These are phyloP conservation scores for Sorghum bicolor DNA, from an alignment of 176 grass and related monocot species.

Conservation along the genomic window Sorghum_bicolor_NCBIv3 NC_012876.2:59702001-59702500, in stretches of 20 bases:
- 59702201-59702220: not conserved
- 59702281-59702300: constrained; percentile 58
- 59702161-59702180: not conserved
- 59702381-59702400: not conserved
- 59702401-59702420: not conserved
- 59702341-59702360: constrained; percentile 78
- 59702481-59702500: too few relatives aligned
- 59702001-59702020: too few relatives aligned
- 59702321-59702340: constrained; percentile 38
- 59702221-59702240: constrained; percentile 9
- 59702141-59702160: not conserved
- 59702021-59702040: too few relatives aligned
- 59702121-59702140: too few relatives aligned
- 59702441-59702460: not conserved
- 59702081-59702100: too few relatives aligned
- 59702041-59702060: too few relatives aligned
- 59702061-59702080: too few relatives aligned
- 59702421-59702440: not conserved
- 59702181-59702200: not conserved
- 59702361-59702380: constrained; percentile 23
- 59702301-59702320: constrained; percentile 68
- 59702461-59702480: not conserved
- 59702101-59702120: too few relatives aligned
- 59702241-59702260: constrained; percentile 21
- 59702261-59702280: constrained; percentile 24